Evolutionary conservation across 2,329 filamentous ascomycete genomes (phyloP), one percentile per base, ranked within the genome.

Genomic region (Zymoseptoria pseudotritici): DNA sequence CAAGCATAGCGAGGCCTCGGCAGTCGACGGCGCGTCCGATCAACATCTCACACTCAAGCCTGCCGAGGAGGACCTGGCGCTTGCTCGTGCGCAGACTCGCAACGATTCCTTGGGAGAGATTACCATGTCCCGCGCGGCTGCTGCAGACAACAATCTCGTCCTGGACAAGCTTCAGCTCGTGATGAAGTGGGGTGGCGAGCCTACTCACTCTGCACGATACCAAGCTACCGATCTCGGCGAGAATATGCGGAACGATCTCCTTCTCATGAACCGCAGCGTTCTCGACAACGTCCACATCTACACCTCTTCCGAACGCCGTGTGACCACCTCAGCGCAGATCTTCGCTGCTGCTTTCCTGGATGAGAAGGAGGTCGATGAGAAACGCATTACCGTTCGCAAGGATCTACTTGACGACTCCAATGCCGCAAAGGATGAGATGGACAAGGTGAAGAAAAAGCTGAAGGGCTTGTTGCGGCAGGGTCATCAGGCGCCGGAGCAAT

Each of bases 381-480:
- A 96, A 68, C 91, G 90, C 65, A 96, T 99, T 64, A 88, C 86
- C 36, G 87, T 97, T 59, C 87, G 94, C 57, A 99, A 99, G 73
- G 92, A 97, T 75, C 82, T 99, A 6, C 79, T 99, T 2, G 94
- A 99, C 73, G 94, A 99, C 72, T 97, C 92, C 0, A 99, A 99
- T 74, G 94, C 94, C 3, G 94, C 94, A 60, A 99, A 99, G 74
- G 94, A 99, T 73, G 91, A 96, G 71, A 99, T 97, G 89, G 95
- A 99, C 77, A 97, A 96, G 76, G 94, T 99, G 58, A 99, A 99
- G 82, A 99, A 99, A 83, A 97, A 96, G 84, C 83, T 99, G 26
- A 99, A 99, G 78, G 87, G 90, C 0, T 81, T 99, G 20, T 77
- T 99, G 60, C 86, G 94, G 29, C 90, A 96, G 74, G 94, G 93